Conservation (phyloP, 108 stramenopile genomes). For the Poteriospumella lacustris region DNA sequence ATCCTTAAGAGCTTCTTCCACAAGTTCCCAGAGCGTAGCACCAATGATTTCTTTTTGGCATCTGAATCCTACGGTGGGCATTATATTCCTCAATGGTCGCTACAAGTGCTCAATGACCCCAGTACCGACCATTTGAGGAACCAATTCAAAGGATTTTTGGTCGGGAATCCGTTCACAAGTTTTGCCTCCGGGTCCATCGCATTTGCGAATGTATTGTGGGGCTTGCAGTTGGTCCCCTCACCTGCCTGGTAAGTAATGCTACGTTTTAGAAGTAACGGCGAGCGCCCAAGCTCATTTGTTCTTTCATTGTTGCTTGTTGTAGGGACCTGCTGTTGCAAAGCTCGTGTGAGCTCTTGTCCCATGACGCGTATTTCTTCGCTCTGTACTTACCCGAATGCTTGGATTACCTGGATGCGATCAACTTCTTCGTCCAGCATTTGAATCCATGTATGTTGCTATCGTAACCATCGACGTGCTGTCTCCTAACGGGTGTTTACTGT, state of each 20-base stretch:
- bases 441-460: conserved; percentile 14
- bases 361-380: not conserved
- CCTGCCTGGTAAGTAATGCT: not conserved
- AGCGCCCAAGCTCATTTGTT: not conserved
- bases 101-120: not conserved
- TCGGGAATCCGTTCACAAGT: conserved; percentile 19
- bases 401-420: not conserved
- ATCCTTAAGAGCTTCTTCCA: conserved; percentile 12
- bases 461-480: not conserved
- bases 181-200: conserved; percentile 3
- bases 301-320: not conserved
- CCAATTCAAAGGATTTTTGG: conserved; percentile 5
- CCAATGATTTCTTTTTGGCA: conserved; percentile 18
- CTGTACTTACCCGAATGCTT: not conserved
- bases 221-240: conserved; percentile 16
- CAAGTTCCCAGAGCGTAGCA: not conserved
- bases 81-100: conserved; percentile 28
- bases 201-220: conserved; percentile 18
- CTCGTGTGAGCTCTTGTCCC: not conserved
- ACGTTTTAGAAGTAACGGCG: no score
- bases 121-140: not conserved
- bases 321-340: not conserved
- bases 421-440: not conserved
- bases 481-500: not conserved
- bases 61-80: conserved; percentile 32